These are phyloP conservation scores for Pseudogymnoascus sp. DNA, from an alignment of 2,329 filamentous ascomycete genomes.

Conservation along the genomic window DNA sequence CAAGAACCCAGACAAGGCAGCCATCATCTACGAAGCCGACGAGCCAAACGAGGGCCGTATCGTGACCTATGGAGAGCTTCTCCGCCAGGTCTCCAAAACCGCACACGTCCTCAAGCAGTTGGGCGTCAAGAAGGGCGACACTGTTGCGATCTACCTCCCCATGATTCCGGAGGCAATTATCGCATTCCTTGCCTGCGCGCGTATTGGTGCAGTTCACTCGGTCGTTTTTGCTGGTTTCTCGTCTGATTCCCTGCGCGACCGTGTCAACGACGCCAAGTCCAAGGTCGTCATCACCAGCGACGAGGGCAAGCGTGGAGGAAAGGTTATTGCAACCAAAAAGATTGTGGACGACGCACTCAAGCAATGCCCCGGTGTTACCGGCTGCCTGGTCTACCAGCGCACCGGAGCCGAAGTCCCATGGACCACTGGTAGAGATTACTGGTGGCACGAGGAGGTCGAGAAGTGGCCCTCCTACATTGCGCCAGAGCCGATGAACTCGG, in stretches of 20 bases:
- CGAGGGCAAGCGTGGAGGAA: conserved; percentile 95
- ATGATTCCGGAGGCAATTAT: conserved; percentile 97
- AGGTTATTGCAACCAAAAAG: conserved; percentile 96
- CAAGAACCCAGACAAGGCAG: conserved; percentile 83
- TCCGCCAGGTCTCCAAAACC: conserved; percentile 81
- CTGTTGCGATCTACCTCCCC: conserved; percentile 91
- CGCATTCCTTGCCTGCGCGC: conserved; percentile 80
- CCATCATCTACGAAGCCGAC: conserved; percentile 98
- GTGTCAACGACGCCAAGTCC: conserved; percentile 81
- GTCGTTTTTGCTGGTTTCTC: conserved; percentile 98
- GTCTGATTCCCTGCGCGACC: conserved; percentile 88
- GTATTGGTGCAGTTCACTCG: conserved; percentile 93
- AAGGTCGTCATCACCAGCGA: conserved; percentile 95
- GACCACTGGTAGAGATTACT: conserved; percentile 81
- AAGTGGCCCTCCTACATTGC: conserved; percentile 93
- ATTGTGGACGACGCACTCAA: conserved; percentile 97
- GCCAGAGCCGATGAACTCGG: conserved; percentile 80
- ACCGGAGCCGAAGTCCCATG: conserved; percentile 89
- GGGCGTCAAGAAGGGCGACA: conserved; percentile 95
- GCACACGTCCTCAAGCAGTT: conserved; percentile 88
- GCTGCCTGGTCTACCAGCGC: conserved; percentile 88
- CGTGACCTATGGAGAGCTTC: conserved; percentile 87
- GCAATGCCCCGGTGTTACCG: conserved; percentile 81
- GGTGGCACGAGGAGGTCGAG: conserved; percentile 98
- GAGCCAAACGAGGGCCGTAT: conserved; percentile 79